phyloP scores from a whole-genome alignment of 108 stramenopile genomes.

The Conticribra guillardii region DNA sequence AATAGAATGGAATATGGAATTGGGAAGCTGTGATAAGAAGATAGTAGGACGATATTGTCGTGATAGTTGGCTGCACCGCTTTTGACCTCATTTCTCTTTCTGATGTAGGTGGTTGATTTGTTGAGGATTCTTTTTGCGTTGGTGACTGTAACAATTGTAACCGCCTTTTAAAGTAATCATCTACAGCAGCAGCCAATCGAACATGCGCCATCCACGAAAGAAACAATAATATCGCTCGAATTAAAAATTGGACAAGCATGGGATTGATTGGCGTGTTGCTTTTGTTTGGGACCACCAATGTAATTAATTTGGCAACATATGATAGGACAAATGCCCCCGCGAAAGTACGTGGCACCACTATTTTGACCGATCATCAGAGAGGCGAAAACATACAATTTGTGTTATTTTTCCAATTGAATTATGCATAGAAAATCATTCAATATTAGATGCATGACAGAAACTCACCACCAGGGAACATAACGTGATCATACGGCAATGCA shows the following conservation, averaged over 20 bases:
- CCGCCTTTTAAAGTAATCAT: constrained; percentile 26
- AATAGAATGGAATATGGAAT: constrained; percentile 97
- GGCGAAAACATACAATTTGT: no score
- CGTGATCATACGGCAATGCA: constrained; percentile 74
- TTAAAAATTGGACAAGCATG: constrained; percentile 66
- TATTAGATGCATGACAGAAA: no score
- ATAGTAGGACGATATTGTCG: constrained; percentile 53
- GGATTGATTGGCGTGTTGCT: constrained; percentile 59
- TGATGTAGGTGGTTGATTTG: constrained; percentile 7
- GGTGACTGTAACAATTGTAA: constrained; percentile 8
- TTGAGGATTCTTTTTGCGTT: constrained; percentile 15
- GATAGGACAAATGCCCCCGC: constrained; percentile 68
- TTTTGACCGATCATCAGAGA: constrained; percentile 9
- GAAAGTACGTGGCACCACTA: constrained; percentile 87
- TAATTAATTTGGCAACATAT: constrained; percentile 45
- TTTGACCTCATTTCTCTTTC: no score
- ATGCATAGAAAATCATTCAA: no score
- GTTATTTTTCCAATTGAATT: no score
- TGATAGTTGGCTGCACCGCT: background rate
- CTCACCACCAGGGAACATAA: constrained; percentile 57
- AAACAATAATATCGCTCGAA: constrained; percentile 59
- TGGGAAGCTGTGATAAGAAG: constrained; percentile 80
- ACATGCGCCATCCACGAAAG: constrained; percentile 60
- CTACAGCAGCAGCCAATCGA: constrained; percentile 59
- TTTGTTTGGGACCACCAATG: constrained; percentile 38